Base-by-base conservation (phyloP, 306 rosid genomes). In the cucumber (Cucumis sativus) region DNA sequence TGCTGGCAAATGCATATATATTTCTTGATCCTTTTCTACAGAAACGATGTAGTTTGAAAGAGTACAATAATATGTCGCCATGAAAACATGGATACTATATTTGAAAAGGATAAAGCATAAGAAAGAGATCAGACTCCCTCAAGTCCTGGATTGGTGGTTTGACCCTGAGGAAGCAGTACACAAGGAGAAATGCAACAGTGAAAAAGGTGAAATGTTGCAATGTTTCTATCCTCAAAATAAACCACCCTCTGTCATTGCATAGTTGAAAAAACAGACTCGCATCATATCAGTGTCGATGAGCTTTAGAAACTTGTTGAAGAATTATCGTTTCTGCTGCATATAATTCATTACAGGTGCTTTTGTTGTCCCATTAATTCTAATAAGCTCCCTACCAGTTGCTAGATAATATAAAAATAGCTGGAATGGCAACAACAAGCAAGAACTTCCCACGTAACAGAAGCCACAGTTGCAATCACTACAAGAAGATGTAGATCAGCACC, bases 301-400 rank as follows among this genome's bases (percentile, higher is more conserved):
- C 79, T 82, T 79, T 56, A 88, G 82, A 82, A 86, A 91, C 62
- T 66, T 86, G 10, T 77, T 75, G 78, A 84, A 88, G 87, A 91
- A 93, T 64, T 23, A 23, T 23, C 79, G 82, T 25, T 86, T 91
- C 94, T 1, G 93, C 76, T 73, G 91, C 88, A 85, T 80, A 90
- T 23, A 23, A 77, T 93, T 91, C 89, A 89, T 86, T 20, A 90
- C 83, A 41, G 94, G 98, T 79, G 98, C 96, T 83, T 93, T 93
- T 45, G 97, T 88, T 60, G 91, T 91, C 84, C 98, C 97, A 81
- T 91, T 93, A 67, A 93, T 91, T 78, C 97, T 83, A 67, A 88
- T 83, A 68, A 91, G 79, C 81, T 93, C 96, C 76, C 91, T 87
- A 6, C 91, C 89, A 21, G 94, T 79, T 72, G 97, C 89, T 86